These are phyloP conservation scores for Russula sp. DNA, from an alignment of 768 basidiomycete genomes.

Conservation along the genomic window DNA sequence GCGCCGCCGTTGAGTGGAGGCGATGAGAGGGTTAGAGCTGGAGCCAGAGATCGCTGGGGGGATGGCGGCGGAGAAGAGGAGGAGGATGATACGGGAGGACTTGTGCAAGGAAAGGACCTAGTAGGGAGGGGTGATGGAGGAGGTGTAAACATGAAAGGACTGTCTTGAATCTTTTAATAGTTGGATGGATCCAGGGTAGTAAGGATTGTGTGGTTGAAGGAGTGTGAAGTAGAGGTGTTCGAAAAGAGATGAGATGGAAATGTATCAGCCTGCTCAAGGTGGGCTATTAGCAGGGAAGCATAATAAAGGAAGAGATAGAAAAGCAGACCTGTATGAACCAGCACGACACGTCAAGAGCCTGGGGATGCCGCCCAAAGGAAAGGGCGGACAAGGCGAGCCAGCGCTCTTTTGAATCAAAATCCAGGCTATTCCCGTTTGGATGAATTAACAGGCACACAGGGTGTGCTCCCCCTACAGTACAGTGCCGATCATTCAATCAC, in stretches of 20 bases:
- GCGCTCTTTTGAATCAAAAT: neutral
- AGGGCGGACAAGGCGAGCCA: neutral
- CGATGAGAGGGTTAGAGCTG: constrained; percentile 9
- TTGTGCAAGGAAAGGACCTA: constrained; percentile 9
- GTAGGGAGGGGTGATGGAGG: constrained; percentile 33
- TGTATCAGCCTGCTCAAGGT: too few relatives aligned
- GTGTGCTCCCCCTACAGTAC: too few relatives aligned
- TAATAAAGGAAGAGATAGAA: neutral
- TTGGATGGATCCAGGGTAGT: neutral
- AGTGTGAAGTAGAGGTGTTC: neutral
- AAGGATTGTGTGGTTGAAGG: constrained; percentile 16
- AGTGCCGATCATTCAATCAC: neutral
- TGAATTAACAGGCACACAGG: neutral
- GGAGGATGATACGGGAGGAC: neutral
- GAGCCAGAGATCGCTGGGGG: neutral
- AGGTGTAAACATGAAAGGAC: constrained; percentile 31
- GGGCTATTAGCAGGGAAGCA: neutral
- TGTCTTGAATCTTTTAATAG: neutral
- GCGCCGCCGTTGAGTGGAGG: constrained; percentile 11
- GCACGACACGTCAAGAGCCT: neutral
- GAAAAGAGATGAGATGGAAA: neutral
- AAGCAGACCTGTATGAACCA: neutral
- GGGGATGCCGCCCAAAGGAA: neutral
- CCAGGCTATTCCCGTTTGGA: neutral
- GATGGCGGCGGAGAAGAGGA: neutral